Evolutionary conservation across 2,329 filamentous ascomycete genomes (phyloP).

Genomic region (Colletotrichum destructivum): DNA sequence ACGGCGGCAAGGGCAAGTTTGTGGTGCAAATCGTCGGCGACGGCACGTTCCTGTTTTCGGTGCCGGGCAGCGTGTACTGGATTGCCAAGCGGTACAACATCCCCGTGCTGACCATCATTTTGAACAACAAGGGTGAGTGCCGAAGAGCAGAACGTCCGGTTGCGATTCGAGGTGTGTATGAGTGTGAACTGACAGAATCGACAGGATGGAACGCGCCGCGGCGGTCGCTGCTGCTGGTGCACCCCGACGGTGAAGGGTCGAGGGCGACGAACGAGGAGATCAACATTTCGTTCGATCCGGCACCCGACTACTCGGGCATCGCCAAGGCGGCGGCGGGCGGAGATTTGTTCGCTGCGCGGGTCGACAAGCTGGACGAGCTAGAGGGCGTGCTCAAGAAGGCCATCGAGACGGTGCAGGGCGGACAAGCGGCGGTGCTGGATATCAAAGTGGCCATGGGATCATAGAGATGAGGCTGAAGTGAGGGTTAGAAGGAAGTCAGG

Average conservation of each 20-base stretch:
- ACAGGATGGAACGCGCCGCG: constrained; percentile 62
- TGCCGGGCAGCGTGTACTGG: constrained; percentile 71
- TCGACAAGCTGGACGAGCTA: constrained; percentile 63
- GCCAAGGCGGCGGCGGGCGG: constrained; percentile 55
- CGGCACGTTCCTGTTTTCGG: constrained; percentile 70
- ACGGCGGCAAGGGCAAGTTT: constrained; percentile 62
- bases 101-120: constrained; percentile 67
- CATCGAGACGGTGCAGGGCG: constrained; percentile 65
- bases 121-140: constrained; percentile 69
- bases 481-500: neutral
- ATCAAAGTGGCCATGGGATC: constrained; percentile 65
- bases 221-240: constrained; percentile 59
- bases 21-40: constrained; percentile 72
- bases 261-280: constrained; percentile 61
- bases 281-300: constrained; percentile 62
- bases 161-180: neutral
- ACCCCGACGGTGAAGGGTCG: constrained; percentile 59
- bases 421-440: constrained; percentile 68
- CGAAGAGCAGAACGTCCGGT: constrained; percentile 18
- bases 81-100: constrained; percentile 68
- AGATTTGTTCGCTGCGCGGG: constrained; percentile 64
- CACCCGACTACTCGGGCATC: constrained; percentile 57
- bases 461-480: constrained; percentile 45
- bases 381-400: constrained; percentile 64
- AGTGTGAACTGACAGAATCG: constrained; percentile 8